Base-by-base conservation (phyloP, 2,329 filamentous ascomycete species). In the Chaetomium sp. region DNA sequence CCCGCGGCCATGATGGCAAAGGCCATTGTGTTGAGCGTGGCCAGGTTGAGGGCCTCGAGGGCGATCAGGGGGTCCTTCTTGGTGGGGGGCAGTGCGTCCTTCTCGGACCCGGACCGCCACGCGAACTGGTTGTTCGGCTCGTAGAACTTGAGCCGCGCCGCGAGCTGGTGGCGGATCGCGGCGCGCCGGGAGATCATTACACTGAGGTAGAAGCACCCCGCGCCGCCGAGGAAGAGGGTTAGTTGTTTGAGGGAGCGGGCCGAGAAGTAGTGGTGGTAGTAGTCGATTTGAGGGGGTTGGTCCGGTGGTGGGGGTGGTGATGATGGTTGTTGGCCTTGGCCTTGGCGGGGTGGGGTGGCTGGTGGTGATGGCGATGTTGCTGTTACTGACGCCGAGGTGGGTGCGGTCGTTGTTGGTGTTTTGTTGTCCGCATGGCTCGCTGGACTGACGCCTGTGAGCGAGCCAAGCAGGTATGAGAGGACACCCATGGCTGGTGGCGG, bases 11-110 rank as follows among this genome's bases (percentile, higher is more conserved):
- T 87, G 75, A 97, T 87, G 0, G 84, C 88, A 57, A 95, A 85
- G 71, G 88, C 90, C 35, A 88, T 73, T 13, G 95, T 91, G 72
- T 97, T 97, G 70, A 97, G 83, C 0, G 93, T 97, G 0, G 94
- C 95, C 42, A 97, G 81, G 57, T 89, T 90, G 25, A 99, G 81
- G 0, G 94, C 94, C 77, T 96, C 90, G 38, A 90, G 78, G 0
- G 94, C 94, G 68, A 97, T 89, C 47, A 90, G 75, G 1, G 86
- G 83, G 49, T 58, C 59, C 31, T 82, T 78, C 70, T 71, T 23
- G 6, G 5, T 25, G 31, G 31, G 53, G 31, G 31, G 53, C 16
- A 47, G 27, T n/a, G n/a, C n/a, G 35, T 42, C 38, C 38, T 42
- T 42, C 38, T 42, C 38, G 38, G 38, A 42, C 16, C 38, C 38